Evolutionary conservation across 805 yeast species (phyloP).

Genomic region (Metschnikowia rubicola): DNA sequence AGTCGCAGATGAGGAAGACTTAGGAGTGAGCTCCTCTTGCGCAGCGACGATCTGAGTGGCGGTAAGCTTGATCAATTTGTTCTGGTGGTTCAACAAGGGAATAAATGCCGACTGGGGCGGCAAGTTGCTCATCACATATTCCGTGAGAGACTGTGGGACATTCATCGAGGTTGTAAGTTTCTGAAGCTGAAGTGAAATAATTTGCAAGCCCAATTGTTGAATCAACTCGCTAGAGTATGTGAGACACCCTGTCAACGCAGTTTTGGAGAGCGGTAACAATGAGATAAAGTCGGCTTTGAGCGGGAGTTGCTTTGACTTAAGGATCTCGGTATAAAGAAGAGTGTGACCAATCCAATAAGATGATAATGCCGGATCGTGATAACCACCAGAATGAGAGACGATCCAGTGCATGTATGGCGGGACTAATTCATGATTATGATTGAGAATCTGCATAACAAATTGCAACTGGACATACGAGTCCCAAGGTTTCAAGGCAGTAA

Average conservation of each 20-base stretch:
- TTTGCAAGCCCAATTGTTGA: constrained; percentile 60
- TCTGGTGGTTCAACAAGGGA: constrained; percentile 41
- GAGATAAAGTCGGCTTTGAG: constrained; percentile 48
- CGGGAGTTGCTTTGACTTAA: constrained; percentile 55
- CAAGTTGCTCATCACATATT: constrained; percentile 28
- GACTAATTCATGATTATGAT: constrained; percentile 61
- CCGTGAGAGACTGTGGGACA: constrained; percentile 25
- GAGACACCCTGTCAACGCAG: constrained; percentile 57
- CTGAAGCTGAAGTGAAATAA: constrained; percentile 57
- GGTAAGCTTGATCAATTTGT: constrained; percentile 46
- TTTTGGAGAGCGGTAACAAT: constrained; percentile 61
- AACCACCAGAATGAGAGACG: constrained; percentile 55
- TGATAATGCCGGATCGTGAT: constrained; percentile 74
- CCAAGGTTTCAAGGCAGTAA: constrained; percentile 76
- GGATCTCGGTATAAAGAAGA: constrained; percentile 54
- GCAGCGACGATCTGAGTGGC: constrained; percentile 41
- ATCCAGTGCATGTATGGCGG: constrained; percentile 64
- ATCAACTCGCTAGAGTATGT: constrained; percentile 44
- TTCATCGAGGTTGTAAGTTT: constrained; percentile 22
- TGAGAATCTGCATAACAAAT: constrained; percentile 49
- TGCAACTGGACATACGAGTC: constrained; percentile 63
- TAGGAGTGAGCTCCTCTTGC: constrained; percentile 22
- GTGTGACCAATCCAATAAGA: constrained; percentile 83
- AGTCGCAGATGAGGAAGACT: constrained; percentile 19
- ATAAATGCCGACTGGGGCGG: constrained; percentile 44